Percentiles rank a stretch among this genome's conserved stretches.
Conservation (phyloP, 2,329 filamentous ascomycete genomes). For the Colletotrichum abscissum region DNA sequence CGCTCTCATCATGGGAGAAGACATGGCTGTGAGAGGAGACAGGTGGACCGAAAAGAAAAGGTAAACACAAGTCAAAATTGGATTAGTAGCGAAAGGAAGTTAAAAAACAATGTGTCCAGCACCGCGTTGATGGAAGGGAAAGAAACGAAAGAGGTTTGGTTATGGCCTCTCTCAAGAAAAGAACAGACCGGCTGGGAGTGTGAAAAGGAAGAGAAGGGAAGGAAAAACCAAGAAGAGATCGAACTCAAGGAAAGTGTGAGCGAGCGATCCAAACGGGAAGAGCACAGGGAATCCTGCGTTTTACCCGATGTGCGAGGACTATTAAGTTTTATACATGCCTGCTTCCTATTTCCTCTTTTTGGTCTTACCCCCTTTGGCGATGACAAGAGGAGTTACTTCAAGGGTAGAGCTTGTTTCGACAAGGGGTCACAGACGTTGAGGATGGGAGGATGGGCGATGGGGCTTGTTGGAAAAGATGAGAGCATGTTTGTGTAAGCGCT, state of each 20-base stretch:
- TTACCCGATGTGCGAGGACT: constrained; percentile 22
- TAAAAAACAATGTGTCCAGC: constrained; percentile 25
- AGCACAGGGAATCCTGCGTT: constrained; percentile 17
- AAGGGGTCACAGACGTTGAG: constrained; percentile 8
- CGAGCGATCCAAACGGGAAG: constrained; percentile 18
- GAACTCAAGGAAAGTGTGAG: constrained; percentile 12
- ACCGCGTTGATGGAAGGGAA: constrained; percentile 10
- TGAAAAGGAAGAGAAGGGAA: neutral
- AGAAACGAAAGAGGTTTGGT: constrained; percentile 10
- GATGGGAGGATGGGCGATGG: neutral
- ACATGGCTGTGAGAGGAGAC: constrained; percentile 47
- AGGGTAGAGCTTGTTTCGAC: constrained; percentile 32
- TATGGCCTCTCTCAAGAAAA: neutral
- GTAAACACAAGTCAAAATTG: constrained; percentile 24
- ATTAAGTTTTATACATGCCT: constrained; percentile 28
- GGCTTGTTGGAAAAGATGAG: neutral
- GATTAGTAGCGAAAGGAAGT: neutral
- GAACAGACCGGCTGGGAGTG: constrained; percentile 13
- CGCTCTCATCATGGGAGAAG: constrained; percentile 43
- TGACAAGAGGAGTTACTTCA: constrained; percentile 14
- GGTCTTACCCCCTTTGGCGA: neutral
- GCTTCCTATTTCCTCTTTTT: neutral
- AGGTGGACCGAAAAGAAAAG: constrained; percentile 35
- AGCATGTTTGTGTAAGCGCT: neutral
- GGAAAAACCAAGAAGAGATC: neutral